Percentiles rank a stretch among this genome's conserved stretches.
These are phyloP conservation scores for Hypomontagnella submonticulosa DNA, from an alignment of 495 filamentous ascomycete genomes.

Conservation along the genomic window DNA sequence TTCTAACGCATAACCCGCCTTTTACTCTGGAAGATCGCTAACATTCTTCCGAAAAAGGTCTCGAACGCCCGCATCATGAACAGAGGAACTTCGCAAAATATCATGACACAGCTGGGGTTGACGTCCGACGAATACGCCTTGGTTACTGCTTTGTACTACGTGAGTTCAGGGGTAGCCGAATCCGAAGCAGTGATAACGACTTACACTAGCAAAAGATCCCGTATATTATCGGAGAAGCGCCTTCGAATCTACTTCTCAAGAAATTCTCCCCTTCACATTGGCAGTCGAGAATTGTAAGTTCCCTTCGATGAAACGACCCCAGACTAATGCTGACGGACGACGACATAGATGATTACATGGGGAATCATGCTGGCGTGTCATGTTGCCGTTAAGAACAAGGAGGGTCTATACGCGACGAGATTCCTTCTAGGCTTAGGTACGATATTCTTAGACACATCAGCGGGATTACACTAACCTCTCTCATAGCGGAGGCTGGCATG, in stretches of 20 bases:
- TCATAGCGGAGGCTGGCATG: slow-evolving; percentile 53
- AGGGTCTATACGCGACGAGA: slow-evolving; percentile 50
- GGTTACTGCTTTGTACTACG: slow-evolving; percentile 49
- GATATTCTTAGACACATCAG: not conserved
- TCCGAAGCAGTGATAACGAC: slow-evolving; percentile 11
- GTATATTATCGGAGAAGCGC: slow-evolving; percentile 59
- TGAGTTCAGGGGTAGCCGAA: slow-evolving; percentile 5
- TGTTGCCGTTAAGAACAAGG: slow-evolving; percentile 51
- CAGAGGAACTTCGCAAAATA: slow-evolving; percentile 53
- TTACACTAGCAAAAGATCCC: slow-evolving; percentile 51
- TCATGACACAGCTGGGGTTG: slow-evolving; percentile 55
- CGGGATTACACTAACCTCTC: slow-evolving; percentile 5
- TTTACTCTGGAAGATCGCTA: not conserved
- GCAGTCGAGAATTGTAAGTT: slow-evolving; percentile 51
- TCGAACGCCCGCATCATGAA: slow-evolving; percentile 58
- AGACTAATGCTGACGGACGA: not conserved
- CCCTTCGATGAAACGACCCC: not conserved
- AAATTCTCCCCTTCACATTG: slow-evolving; percentile 52
- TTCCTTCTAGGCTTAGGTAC: slow-evolving; percentile 52
- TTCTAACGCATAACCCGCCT: not conserved
- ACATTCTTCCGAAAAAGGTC: slow-evolving; percentile 33
- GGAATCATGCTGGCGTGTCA: slow-evolving; percentile 52
- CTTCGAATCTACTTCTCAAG: slow-evolving; percentile 56
- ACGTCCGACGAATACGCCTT: slow-evolving; percentile 50
- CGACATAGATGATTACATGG: slow-evolving; percentile 47